Evolutionary conservation across 73 alveolate genomes (phyloP).

Genomic region (Halteria grandinella): DNA sequence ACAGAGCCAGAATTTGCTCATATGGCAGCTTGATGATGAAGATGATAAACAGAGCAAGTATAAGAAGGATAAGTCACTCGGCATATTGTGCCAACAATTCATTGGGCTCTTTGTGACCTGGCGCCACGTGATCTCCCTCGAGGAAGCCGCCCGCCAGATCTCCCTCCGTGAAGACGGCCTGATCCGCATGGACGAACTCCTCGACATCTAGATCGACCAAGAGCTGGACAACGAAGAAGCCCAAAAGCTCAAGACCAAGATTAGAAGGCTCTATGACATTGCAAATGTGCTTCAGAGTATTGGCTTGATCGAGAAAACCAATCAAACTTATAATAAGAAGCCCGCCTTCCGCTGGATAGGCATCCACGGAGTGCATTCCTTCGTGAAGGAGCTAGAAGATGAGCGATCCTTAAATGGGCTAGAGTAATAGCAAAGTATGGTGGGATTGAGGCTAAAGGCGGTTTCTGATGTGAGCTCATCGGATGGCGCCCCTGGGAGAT

Average conservation of each 20-base stretch:
- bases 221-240: constrained; percentile 60
- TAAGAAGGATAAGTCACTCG: constrained; percentile 79
- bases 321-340: constrained; percentile 59
- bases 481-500: too few relatives aligned
- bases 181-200: too few relatives aligned
- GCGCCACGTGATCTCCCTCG: constrained; percentile 71
- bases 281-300: constrained; percentile 83
- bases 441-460: too few relatives aligned
- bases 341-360: constrained; percentile 90
- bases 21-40: constrained; percentile 6
- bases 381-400: constrained; percentile 49
- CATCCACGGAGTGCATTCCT: constrained; percentile 59
- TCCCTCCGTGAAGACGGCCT: too few relatives aligned
- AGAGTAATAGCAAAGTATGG: too few relatives aligned
- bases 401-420: too few relatives aligned
- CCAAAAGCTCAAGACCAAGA: constrained; percentile 75
- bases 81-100: constrained; percentile 73
- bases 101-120: constrained; percentile 67
- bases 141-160: constrained; percentile 81
- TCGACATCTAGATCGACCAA: too few relatives aligned
- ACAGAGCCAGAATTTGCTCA: not conserved
- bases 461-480: too few relatives aligned
- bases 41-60: constrained; percentile 18
- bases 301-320: constrained; percentile 77
- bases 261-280: constrained; percentile 81